These are phyloP conservation scores for Canavalia ensiformis DNA, from an alignment of 306 rosid species.

Conservation along the genomic window DNA sequence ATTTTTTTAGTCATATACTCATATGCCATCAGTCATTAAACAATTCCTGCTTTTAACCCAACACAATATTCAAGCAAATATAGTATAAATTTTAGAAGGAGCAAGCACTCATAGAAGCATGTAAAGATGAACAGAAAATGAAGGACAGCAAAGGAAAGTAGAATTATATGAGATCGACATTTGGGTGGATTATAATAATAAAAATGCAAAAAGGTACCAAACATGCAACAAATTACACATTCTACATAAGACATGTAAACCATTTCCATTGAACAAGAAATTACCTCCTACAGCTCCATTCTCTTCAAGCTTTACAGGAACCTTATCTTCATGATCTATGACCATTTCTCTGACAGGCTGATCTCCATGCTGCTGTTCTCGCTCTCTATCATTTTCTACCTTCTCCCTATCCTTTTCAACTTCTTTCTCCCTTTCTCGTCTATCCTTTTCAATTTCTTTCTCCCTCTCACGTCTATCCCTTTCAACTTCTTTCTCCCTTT, in stretches of 20 bases:
- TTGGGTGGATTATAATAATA: constrained; percentile 1
- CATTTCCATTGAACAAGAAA: constrained; percentile 23
- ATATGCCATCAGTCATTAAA: not conserved
- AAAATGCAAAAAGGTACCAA: constrained; percentile 38
- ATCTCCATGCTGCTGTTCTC: constrained; percentile 58
- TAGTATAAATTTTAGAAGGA: constrained; percentile 11
- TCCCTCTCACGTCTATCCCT: constrained; percentile 15
- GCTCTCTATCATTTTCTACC: constrained; percentile 69
- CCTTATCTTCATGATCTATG: constrained; percentile 48
- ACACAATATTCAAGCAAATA: constrained; percentile 32
- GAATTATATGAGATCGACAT: constrained; percentile 10
- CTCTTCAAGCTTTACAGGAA: constrained; percentile 49
- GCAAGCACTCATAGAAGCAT: not conserved
- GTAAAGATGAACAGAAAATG: constrained; percentile 40
- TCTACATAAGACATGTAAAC: constrained; percentile 9
- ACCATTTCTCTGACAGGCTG: constrained; percentile 45
- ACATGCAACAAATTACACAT: constrained; percentile 36
- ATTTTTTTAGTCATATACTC: not conserved
- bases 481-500: constrained; percentile 21
- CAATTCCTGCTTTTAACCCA: constrained; percentile 26
- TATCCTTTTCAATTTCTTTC: constrained; percentile 24
- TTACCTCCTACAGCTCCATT: constrained; percentile 53
- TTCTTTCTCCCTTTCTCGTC: constrained; percentile 14
- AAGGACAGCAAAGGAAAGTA: constrained; percentile 6
- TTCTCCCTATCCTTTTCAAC: constrained; percentile 59